Evolutionary conservation across 768 basidiomycete genomes (phyloP), one percentile per base, ranked within the genome.

Genomic region (Tubosaeta brunneosetosa): DNA sequence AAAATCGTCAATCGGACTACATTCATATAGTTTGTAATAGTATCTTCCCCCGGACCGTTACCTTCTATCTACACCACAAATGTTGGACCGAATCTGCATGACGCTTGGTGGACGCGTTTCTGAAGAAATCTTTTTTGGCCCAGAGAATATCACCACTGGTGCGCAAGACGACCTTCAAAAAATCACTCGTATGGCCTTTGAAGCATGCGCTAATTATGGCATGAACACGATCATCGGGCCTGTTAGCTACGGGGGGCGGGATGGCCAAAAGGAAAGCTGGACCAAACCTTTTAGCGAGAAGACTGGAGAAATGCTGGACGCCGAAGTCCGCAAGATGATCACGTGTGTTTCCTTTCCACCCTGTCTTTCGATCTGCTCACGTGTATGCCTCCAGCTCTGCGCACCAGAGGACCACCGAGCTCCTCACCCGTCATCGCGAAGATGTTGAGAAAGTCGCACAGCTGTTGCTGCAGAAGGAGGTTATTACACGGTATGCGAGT

Each of bases 91-190:
- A 50, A 98, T 99, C 74, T 94, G 93, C 71, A 97, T 98, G 92
- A 98, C 97, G 0, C 80, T 99, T 22, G 97, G 97, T 52, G 97
- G 97, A 11, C 89, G 97, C 48, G 95, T 98, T 8, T 89, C 94
- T 0, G 97, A 99, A 72, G 97, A 99, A 71, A 94, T 99, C 53
- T 97, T 98, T 76, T 99, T 99, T 66, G 91, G 91, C 17, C 54
- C 66, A 6, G 87, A 86, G 63, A 91, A 92, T 61, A 94, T 99
- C 68, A 99, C 97, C 2, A 94, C 95, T 3, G 97, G 97, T 55
- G 97, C 97, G 3, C 94, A 97, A 72, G 97, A 99, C 63, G 97
- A 99, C 66, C 75, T 99, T 40, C 92, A 94, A 71, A 98, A 98
- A 74, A 95, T 99, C 56, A 97, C 97, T 4, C 83, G 87, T 54